Evolutionary conservation across 2,329 filamentous ascomycete species (phyloP).

Genomic region (Pyrenochaeta sp.): DNA sequence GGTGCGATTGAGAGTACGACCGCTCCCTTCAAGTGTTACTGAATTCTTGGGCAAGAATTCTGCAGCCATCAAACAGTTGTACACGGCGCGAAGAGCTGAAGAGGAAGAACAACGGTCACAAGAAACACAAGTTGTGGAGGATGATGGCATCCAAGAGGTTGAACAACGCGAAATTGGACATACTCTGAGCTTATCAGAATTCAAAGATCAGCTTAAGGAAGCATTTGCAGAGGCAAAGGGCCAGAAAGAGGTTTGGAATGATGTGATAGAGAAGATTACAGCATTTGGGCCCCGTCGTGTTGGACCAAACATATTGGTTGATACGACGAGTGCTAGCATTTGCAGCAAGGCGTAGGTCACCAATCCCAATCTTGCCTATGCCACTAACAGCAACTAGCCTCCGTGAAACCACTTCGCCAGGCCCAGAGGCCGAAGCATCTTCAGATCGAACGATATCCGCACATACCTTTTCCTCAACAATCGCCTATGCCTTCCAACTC

Average conservation of each 20-base stretch:
- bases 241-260: slow-evolving; percentile 78
- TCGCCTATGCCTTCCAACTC: slow-evolving; percentile 92
- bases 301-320: slow-evolving; percentile 89
- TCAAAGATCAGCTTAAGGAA: slow-evolving; percentile 74
- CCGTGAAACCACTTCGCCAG: slow-evolving; percentile 40
- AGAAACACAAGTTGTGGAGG: slow-evolving; percentile 60
- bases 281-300: slow-evolving; percentile 86
- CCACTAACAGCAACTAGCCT: slow-evolving; percentile 29
- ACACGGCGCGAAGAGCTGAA: slow-evolving; percentile 70
- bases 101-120: slow-evolving; percentile 51
- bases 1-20: slow-evolving; percentile 77
- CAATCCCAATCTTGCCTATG: neutral
- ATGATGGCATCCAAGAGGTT: slow-evolving; percentile 53
- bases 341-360: slow-evolving; percentile 73
- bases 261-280: slow-evolving; percentile 79
- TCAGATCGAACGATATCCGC: slow-evolving; percentile 56
- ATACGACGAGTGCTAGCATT: slow-evolving; percentile 75
- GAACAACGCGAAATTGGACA: slow-evolving; percentile 65
- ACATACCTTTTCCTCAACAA: slow-evolving; percentile 84
- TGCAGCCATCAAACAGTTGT: slow-evolving; percentile 78
- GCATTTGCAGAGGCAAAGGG: slow-evolving; percentile 76
- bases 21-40: slow-evolving; percentile 78
- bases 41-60: slow-evolving; percentile 85
- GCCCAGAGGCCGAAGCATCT: slow-evolving; percentile 39
- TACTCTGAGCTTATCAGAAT: slow-evolving; percentile 74